Percentiles rank a stretch among this genome's conserved stretches.
Conservation (phyloP, 108 stramenopile species). For the Heterococcus sp. region DNA sequence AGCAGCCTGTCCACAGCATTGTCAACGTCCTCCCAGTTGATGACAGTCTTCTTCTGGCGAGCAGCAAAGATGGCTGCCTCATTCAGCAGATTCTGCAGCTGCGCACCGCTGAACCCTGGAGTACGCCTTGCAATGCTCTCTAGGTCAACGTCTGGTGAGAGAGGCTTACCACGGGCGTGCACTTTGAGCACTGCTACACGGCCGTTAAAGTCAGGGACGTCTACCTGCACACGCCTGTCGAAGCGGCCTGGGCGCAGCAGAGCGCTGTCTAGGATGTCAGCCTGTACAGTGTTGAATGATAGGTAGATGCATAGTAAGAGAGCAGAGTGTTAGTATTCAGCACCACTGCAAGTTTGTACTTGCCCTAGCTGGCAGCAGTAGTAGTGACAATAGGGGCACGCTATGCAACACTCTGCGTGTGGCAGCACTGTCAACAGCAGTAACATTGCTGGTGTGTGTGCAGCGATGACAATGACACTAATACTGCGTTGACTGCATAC, state of each 20-base stretch:
- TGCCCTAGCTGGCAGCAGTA: too few relatives aligned
- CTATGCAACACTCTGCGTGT: too few relatives aligned
- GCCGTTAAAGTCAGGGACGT: slow-evolving; percentile 57
- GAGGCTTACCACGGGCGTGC: slow-evolving; percentile 55
- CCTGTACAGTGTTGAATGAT: too few relatives aligned
- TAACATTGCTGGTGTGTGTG: too few relatives aligned
- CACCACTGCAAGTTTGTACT: too few relatives aligned
- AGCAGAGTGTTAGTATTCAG: too few relatives aligned
- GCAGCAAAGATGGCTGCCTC: slow-evolving; percentile 61
- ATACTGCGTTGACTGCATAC: too few relatives aligned
- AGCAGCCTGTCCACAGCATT: slow-evolving; percentile 53
- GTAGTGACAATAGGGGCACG: too few relatives aligned
- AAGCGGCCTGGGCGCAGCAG: slow-evolving; percentile 90
- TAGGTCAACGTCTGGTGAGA: slow-evolving; percentile 58
- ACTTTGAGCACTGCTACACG: slow-evolving; percentile 58
- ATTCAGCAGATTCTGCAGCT: slow-evolving; percentile 57
- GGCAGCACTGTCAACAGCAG: too few relatives aligned
- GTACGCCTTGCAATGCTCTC: slow-evolving; percentile 55
- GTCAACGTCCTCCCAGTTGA: slow-evolving; percentile 58
- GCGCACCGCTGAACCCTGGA: slow-evolving; percentile 60
- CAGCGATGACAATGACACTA: too few relatives aligned
- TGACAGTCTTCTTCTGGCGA: slow-evolving; percentile 28
- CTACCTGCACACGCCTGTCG: slow-evolving; percentile 70
- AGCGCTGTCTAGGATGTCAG: slow-evolving; percentile 86
- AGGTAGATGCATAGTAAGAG: too few relatives aligned